Evolutionary conservation across 768 basidiomycete genomes (phyloP), one percentile per base, ranked within the genome.

Genomic region (Xerocomellus amylosporus): DNA sequence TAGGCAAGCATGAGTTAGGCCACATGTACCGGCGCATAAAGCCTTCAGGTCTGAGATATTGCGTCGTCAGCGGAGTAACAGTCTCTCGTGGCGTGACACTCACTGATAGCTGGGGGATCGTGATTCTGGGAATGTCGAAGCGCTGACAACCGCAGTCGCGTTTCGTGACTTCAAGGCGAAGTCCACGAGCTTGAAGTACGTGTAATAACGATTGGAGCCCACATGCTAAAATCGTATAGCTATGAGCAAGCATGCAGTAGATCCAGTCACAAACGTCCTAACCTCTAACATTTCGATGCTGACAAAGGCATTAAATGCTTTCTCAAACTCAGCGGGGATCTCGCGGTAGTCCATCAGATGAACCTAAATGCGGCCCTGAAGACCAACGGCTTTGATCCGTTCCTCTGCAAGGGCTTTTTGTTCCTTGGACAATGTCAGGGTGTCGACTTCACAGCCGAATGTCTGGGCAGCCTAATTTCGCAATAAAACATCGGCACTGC

Each of bases 301-400:
- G 36, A 81, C 67, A 46, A 84, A 78, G 1, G 79, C 73, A 63
- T 81, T 78, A 50, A 81, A 82, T 10, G 86, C 79, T 57, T 88
- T 86, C 71, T 89, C 85, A 67, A 88, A 96, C 49, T 87, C 81
- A n/a, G 82, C 72, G 13, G 88, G 87, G 24, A 92, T 87, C 59
- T 91, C 90, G 38, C 93, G 84, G 69, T 96, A 97, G 68, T 96
- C 93, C 74, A 94, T 79, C 40, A 96, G 77, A 69, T 95, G 92
- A 8, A 96, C 90, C 5, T 87, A 85, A 62, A 96, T 84, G 50
- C 79, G 79, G 47, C 78, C 77, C 58, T 85, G 75, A 33, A 90
- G 75, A 39, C 90, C 89, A 4, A 88, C 89, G 17, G 73, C 82
- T 53, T 73, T 79, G 67, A 95, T 81, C 46, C 93, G 83, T 65